Base-by-base conservation (phyloP, 148 eudicot genomes). In the Cornus controversa region DNA sequence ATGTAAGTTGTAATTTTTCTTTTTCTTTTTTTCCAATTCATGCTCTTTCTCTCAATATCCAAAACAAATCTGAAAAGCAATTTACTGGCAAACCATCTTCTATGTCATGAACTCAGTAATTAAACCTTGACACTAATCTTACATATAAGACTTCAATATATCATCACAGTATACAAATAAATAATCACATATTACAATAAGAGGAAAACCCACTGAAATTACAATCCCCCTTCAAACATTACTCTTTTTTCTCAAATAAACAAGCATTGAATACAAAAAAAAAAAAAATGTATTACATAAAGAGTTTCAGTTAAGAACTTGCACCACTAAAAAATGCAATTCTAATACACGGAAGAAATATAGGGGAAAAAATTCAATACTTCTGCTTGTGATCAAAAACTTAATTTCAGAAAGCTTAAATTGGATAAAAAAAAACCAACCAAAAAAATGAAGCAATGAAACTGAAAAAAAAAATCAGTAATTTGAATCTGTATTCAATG, bases 151-250 rank as follows among this genome's bases (percentile, higher is more conserved):
- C 57, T 50, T 50, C 1, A 50, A 50, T 50, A 40, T 54, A 60
- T 60, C 29, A 71, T 42, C 63, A 4, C 8, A 4, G 14, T 47
- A 42, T 72, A 65, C 50, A 72, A 58, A 31, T 24, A 78, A 22
- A 28, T 15, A 60, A 74, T 14, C 72, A 72, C 53, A 73, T 36
- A 65, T 53, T 73, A 36, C 77, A 66, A 79, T 66, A 67, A 36
- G 37, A 79, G 67, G 72, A 22, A 34, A 66, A 66, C 57, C 72
- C 50, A 72, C 72, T 54, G 2, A 67, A 73, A 75, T 26, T 26
- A 65, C 5, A 27, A 66, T 45, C 62, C n/a, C 42, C 11, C 37
- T 13, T 18, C 69, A 8, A 75, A 13, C 50, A 18, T 22, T 23
- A 53, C 42, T 37, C 26, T 64, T 4, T 10, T 42, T 11, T 22